A percentile compares a stretch with the other conserved stretches of the same genome.
These are phyloP conservation scores for Trichoderma semiorbis DNA, from an alignment of 2,329 filamentous ascomycete species.

Conservation along the genomic window DNA sequence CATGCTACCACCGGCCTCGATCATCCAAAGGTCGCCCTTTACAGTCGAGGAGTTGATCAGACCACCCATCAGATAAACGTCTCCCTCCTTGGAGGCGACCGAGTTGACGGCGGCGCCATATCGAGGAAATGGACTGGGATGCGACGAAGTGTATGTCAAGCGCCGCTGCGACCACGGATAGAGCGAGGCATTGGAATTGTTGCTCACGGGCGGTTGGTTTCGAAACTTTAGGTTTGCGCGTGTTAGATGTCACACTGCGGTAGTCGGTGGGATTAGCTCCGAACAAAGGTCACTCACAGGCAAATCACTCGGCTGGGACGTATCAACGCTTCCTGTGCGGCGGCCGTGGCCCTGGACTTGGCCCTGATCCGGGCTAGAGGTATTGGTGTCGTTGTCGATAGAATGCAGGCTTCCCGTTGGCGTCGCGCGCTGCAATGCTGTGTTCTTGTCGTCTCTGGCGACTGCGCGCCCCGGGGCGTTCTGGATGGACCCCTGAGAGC, in stretches of 20 bases:
- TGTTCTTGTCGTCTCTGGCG: slow-evolving; percentile 52
- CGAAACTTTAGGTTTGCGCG: slow-evolving; percentile 12
- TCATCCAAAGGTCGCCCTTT: slow-evolving; percentile 96
- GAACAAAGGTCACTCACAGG: slow-evolving; percentile 37
- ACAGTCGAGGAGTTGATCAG: slow-evolving; percentile 92
- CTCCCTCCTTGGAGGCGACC: slow-evolving; percentile 89
- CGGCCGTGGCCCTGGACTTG: slow-evolving; percentile 44
- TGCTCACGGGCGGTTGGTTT: slow-evolving; percentile 40
- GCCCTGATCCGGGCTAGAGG: slow-evolving; percentile 60
- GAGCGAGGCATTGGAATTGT: slow-evolving; percentile 70
- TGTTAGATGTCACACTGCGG: not conserved
- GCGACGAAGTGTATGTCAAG: slow-evolving; percentile 77
- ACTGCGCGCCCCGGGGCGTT: slow-evolving; percentile 44
- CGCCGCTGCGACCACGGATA: slow-evolving; percentile 96
- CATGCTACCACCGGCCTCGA: slow-evolving; percentile 84
- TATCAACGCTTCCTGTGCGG: slow-evolving; percentile 49
- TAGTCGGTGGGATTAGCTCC: not conserved
- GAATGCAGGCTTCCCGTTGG: slow-evolving; percentile 78
- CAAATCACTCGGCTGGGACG: slow-evolving; percentile 39
- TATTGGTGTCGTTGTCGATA: slow-evolving; percentile 55
- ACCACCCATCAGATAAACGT: slow-evolving; percentile 96
- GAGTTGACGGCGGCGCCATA: slow-evolving; percentile 97
- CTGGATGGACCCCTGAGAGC: slow-evolving; percentile 48
- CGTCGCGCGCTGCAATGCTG: slow-evolving; percentile 56
- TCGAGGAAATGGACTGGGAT: slow-evolving; percentile 85